Percentiles rank a stretch among this genome's conserved stretches.
Conservation (phyloP, 495 filamentous ascomycete genomes). For the Penicillium taxi region DNA sequence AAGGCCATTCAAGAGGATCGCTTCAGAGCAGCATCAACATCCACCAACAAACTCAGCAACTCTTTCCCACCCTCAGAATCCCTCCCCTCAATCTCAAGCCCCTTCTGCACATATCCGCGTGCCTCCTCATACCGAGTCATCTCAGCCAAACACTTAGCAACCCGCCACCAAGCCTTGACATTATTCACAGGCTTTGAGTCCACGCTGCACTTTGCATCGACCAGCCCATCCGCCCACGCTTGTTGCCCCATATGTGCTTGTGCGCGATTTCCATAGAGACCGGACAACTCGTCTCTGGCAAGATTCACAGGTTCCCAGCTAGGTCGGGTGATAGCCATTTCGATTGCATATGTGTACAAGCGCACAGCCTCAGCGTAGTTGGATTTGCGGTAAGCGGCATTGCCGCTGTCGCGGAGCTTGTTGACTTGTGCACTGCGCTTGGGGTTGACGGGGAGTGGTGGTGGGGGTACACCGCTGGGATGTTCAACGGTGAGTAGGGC, state of each 20-base stretch:
- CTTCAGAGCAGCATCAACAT: conserved; percentile 50
- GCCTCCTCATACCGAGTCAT: conserved; percentile 87
- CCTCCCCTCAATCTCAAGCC: conserved; percentile 75
- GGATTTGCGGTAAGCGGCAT: conserved; percentile 70
- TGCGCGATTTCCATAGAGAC: conserved; percentile 76
- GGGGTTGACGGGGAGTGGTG: conserved; percentile 73
- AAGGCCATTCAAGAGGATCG: conserved; percentile 5
- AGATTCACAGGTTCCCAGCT: conserved; percentile 78
- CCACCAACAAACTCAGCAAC: conserved; percentile 57
- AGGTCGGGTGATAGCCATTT: conserved; percentile 78
- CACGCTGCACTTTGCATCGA: conserved; percentile 82
- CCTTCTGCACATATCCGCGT: conserved; percentile 59
- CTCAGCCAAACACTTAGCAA: conserved; percentile 75
- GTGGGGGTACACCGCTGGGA: conserved; percentile 57
- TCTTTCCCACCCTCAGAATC: conserved; percentile 53
- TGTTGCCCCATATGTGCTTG: conserved; percentile 78
- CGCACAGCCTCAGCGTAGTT: conserved; percentile 66
- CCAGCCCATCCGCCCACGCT: conserved; percentile 71
- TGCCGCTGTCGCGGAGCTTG: conserved; percentile 86
- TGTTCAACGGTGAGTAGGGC: conserved; percentile 50
- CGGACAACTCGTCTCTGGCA: conserved; percentile 73
- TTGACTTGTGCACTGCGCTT: conserved; percentile 76
- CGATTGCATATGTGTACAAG: conserved; percentile 72
- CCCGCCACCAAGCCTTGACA: conserved; percentile 88
- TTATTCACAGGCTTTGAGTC: conserved; percentile 81